Evolutionary conservation across 306 rosid species (phyloP), one percentile per base, ranked within the genome.

Genomic region (Begonia loranthoides): DNA sequence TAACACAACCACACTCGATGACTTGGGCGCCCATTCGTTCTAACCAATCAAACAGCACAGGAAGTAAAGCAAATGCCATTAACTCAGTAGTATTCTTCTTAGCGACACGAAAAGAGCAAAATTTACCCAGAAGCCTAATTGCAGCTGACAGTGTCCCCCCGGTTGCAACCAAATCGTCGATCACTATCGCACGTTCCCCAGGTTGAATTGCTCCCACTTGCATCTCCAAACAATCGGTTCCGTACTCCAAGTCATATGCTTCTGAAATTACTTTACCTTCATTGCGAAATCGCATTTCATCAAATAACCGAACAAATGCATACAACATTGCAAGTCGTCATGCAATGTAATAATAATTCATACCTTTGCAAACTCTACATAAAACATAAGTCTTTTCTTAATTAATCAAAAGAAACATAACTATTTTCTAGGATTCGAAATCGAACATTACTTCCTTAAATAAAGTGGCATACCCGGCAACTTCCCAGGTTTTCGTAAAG

Each of bases 61-160:
- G 34, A n/a, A 66, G 45, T 22, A 13, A 60, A 44, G 45, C 51
- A 44, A 46, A 49, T 9, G 2, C 1, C 6, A 2, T 15, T 56
- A 47, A n/a, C 14, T 55, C 36, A 28, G 36, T 7, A 28, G 16
- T 3, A 47, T 13, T 14, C 10, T 4, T 13, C 16, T 2, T 14
- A 13, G 17, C n/a, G n/a, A n/a, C n/a, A n/a, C n/a, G n/a, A n/a
- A 47, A 47, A 4, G 10, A 47, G 14, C 9, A 16, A 15, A 65
- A 69, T 65, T 51, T 59, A 92, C 99, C 99, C 66, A 92, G 67
- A 52, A 92, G 96, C 55, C 64, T 70, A 59, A 92, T 79, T 49
- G 96, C 95, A 5, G 99, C 99, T 9, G 87, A 80, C 17, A 92
- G 68, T 46, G 99, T 92, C 54, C 99, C 99, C 52, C 99, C 99